A percentile compares a stretch with the other conserved stretches of the same genome.
phyloP scores from a whole-genome alignment of 805 yeast genomes.

The Candida vaughaniae region DNA sequence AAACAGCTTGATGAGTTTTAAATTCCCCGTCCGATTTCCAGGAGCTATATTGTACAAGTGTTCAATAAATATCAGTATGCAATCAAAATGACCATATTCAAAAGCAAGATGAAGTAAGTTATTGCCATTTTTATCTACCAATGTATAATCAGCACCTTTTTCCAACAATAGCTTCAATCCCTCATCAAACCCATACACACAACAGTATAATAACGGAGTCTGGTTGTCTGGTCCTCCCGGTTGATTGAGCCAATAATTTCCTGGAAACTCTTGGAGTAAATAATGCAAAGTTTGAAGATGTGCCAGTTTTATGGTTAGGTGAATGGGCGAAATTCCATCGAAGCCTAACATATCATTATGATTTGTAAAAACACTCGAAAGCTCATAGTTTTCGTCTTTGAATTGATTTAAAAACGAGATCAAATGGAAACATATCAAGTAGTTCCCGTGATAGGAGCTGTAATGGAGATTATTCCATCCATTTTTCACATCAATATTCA shows the following conservation, averaged over 20 bases:
- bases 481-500: conserved; percentile 34
- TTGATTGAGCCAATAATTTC: conserved; percentile 34
- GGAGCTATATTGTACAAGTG: conserved; percentile 5
- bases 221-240: conserved; percentile 30
- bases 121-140: conserved; percentile 31
- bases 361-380: conserved; percentile 13
- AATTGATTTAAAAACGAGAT: conserved; percentile 28
- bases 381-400: conserved; percentile 16
- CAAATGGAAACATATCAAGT: conserved; percentile 41
- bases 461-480: conserved; percentile 47
- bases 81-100: conserved; percentile 32
- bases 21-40: conserved; percentile 8
- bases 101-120: conserved; percentile 40
- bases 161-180: conserved; percentile 39
- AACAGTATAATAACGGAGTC: conserved; percentile 40
- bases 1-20: conserved; percentile 18
- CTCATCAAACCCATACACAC: conserved; percentile 34
- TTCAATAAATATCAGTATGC: conserved; percentile 25
- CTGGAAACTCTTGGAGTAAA: conserved; percentile 42
- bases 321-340: conserved; percentile 36
- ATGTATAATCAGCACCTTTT: conserved; percentile 38
- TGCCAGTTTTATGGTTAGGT: conserved; percentile 29
- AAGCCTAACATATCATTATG: conserved; percentile 35
- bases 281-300: conserved; percentile 44
- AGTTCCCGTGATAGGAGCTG: conserved; percentile 41